These are phyloP conservation scores for Baorangia bicolor DNA, from an alignment of 768 basidiomycete species.

Conservation along the genomic window DNA sequence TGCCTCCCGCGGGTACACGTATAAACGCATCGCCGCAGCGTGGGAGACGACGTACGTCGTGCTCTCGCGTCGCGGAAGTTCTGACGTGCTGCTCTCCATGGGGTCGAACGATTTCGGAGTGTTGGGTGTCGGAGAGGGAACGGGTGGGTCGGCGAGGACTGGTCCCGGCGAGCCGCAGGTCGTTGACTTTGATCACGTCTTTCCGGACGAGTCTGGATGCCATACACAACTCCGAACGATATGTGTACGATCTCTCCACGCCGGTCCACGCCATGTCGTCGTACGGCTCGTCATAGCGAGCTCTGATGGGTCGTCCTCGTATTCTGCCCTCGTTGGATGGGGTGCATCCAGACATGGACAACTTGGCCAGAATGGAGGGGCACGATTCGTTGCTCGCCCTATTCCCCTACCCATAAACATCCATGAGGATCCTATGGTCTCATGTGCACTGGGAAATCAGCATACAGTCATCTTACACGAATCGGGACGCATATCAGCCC, in stretches of 20 bases:
- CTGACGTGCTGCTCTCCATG: conserved; percentile 69
- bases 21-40: conserved; percentile 55
- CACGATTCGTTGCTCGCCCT: conserved; percentile 21
- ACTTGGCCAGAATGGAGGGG: conserved; percentile 46
- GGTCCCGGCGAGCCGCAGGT: conserved; percentile 3
- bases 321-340: conserved; percentile 64
- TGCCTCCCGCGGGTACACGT: conserved; percentile 39
- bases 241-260: conserved; percentile 44
- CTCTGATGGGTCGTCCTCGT: conserved; percentile 16
- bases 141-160: conserved; percentile 5
- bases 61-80: conserved; percentile 40
- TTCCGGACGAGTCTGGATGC: conserved; percentile 37
- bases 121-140: conserved; percentile 53
- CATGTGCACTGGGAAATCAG: conserved; percentile 49
- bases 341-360: conserved; percentile 85
- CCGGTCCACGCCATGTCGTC: conserved; percentile 76
- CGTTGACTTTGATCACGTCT: conserved; percentile 15
- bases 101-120: conserved; percentile 86
- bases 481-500: conserved; percentile 46
- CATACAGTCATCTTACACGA: conserved; percentile 46
- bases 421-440: conserved; percentile 31
- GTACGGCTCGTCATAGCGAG: conserved; percentile 37
- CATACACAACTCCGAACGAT: conserved; percentile 20
- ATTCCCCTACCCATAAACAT: conserved; percentile 35
- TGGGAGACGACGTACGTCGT: conserved; percentile 88